These are phyloP conservation scores for Rutstroemia sp. DNA, from an alignment of 2,329 filamentous ascomycete genomes.

Conservation along the genomic window DNA sequence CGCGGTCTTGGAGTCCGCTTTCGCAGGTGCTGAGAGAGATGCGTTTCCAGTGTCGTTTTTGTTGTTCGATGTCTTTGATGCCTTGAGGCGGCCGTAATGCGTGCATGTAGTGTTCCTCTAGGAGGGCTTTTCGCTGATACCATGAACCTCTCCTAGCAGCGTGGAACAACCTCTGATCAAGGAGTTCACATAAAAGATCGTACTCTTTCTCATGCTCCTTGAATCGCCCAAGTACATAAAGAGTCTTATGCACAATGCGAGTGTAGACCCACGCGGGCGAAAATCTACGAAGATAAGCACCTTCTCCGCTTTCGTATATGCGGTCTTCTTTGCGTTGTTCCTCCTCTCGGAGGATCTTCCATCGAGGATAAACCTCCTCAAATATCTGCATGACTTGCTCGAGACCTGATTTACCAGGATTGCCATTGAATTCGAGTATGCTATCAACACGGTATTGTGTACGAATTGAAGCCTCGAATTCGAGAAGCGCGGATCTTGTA, in stretches of 20 bases:
- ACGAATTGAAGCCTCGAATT: conserved; percentile 82
- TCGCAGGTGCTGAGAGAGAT: conserved; percentile 77
- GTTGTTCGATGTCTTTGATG: conserved; percentile 40
- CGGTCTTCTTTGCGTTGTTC: conserved; percentile 72
- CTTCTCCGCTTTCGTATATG: conserved; percentile 75
- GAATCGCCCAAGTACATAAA: conserved; percentile 69
- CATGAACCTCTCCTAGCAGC: conserved; percentile 76
- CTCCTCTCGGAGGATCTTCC: conserved; percentile 64
- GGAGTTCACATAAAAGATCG: conserved; percentile 62
- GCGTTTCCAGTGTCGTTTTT: conserved; percentile 77
- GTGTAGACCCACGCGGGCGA: conserved; percentile 92
- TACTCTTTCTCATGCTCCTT: conserved; percentile 78
- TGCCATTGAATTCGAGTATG: conserved; percentile 72
- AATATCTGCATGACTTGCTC: conserved; percentile 65
- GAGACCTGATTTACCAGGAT: conserved; percentile 56
- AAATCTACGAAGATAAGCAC: conserved; percentile 81
- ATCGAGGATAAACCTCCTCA: conserved; percentile 70
- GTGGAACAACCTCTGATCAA: conserved; percentile 79
- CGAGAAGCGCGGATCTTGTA: conserved; percentile 66
- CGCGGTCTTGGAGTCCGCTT: conserved; percentile 73
- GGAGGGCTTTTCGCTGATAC: conserved; percentile 90
- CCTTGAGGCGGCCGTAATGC: conserved; percentile 33
- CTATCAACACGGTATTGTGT: conserved; percentile 76
- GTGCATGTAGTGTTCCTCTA: conserved; percentile 95
- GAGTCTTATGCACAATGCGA: conserved; percentile 82